A percentile compares a stretch with the other conserved stretches of the same genome.
These are phyloP conservation scores for Dipodascus geniculatus DNA, from an alignment of 805 yeast species.

Conservation along the genomic window DNA sequence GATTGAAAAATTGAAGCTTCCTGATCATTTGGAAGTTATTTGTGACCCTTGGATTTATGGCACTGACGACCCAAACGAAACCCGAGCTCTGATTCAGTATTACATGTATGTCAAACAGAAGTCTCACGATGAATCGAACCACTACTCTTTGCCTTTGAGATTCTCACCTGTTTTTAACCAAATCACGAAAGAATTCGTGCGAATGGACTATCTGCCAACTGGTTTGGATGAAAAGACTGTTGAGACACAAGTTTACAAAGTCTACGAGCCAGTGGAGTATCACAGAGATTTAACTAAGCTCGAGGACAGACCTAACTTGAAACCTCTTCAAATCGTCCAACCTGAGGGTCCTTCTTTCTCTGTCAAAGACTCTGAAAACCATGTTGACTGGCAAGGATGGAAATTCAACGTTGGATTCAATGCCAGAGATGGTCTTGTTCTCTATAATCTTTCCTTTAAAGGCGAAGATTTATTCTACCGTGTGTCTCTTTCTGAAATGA, in stretches of 20 bases:
- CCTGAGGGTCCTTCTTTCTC: constrained; percentile 76
- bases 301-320: constrained; percentile 43
- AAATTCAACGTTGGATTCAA: constrained; percentile 59
- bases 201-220: constrained; percentile 65
- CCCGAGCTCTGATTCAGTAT: constrained; percentile 38
- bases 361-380: constrained; percentile 39
- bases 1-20: constrained; percentile 54
- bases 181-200: constrained; percentile 44
- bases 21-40: constrained; percentile 40
- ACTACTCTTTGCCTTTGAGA: constrained; percentile 52
- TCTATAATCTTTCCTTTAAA: constrained; percentile 62
- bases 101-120: constrained; percentile 57
- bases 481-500: constrained; percentile 67
- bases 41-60: constrained; percentile 80
- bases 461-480: constrained; percentile 71
- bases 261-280: constrained; percentile 54
- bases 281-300: constrained; percentile 60
- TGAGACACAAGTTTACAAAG: constrained; percentile 50
- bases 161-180: constrained; percentile 66
- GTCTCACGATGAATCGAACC: constrained; percentile 20
- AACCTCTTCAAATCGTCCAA: constrained; percentile 69
- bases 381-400: constrained; percentile 76
- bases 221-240: constrained; percentile 48
- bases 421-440: constrained; percentile 68
- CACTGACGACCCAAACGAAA: constrained; percentile 51